phyloP scores from a whole-genome alignment of 345 rosid genomes.

The Eucalyptus decipiens region DNA sequence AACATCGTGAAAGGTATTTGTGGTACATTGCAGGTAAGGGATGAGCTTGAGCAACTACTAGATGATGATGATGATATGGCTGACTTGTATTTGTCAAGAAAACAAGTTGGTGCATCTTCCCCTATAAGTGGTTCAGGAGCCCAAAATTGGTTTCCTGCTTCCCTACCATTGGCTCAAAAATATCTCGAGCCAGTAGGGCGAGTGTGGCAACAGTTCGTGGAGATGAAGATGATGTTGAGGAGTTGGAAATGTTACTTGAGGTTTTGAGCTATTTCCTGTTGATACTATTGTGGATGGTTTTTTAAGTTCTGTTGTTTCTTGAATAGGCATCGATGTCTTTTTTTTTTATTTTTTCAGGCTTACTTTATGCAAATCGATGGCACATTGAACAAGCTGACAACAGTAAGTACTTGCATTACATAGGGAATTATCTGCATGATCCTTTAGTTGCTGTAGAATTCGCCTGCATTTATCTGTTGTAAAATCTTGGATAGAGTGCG shows the following conservation, averaged over 20 bases:
- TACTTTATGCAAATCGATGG: slow-evolving; percentile 94
- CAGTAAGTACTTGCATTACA: slow-evolving; percentile 23
- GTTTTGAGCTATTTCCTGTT: slow-evolving; percentile 7
- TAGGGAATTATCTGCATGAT: background rate
- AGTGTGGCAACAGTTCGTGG: slow-evolving; percentile 74
- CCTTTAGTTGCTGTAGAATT: background rate
- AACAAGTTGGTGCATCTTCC: slow-evolving; percentile 54
- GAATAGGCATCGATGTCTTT: background rate
- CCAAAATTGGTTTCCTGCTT: slow-evolving; percentile 62
- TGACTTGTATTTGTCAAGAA: slow-evolving; percentile 88
- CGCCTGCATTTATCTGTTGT: background rate
- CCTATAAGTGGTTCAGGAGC: slow-evolving; percentile 66
- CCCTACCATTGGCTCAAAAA: slow-evolving; percentile 92
- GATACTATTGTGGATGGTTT: background rate
- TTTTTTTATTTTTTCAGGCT: slow-evolving; percentile 39
- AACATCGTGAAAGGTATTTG: background rate
- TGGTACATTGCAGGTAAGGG: slow-evolving; percentile 54
- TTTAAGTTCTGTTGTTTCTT: background rate
- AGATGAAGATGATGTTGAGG: slow-evolving; percentile 96
- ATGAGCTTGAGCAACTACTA: slow-evolving; percentile 88
- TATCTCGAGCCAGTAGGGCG: slow-evolving; percentile 88
- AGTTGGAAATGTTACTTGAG: slow-evolving; percentile 98
- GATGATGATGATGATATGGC: slow-evolving; percentile 99
- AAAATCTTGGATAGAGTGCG: background rate
- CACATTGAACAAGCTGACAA: slow-evolving; percentile 76